Evolutionary conservation across 1,139 yeast species (phyloP), one percentile per base, ranked within the genome.

Genomic region (Suhomyces chickasaworum): DNA sequence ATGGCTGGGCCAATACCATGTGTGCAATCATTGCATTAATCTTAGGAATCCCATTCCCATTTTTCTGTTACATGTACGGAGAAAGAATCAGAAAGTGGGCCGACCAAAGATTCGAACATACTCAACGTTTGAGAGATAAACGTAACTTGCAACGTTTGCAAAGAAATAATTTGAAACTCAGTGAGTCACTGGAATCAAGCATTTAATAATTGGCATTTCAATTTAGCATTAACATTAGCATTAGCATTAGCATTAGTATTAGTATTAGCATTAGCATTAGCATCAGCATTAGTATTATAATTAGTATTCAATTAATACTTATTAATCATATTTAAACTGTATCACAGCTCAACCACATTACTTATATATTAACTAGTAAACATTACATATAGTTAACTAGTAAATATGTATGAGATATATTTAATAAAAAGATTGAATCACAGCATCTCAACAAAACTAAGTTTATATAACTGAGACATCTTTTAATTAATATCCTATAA

Each of bases 1-100:
- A 73, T 51, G 78, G 78, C 6, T 73, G 78, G 78, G 78, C 72
- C 10, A 73, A 73, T 52, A 71, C 78, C 27, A 58, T 73, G 67
- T 71, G 75, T 61, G 79, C 69, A 2, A 57, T 71, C 38, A 63
- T 74, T 42, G 75, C 73, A 1, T 50, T 73, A 5, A 45, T 65
- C 5, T 61, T 73, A 47, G 79, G 78, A 1, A 63, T 73, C 16
- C 78, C 78, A 13, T 74, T 74, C 58, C 78, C 78, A 1, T 58
- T 72, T n/a, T 57, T 71, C 39, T 71, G 77, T 50, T 69, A 65
- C 51, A 57, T 64, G 39, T 66, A 71, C 42, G 78, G 78, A 4
- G 78, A 73, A 52, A 56, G 63, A 41, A 56, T 73, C 37, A 62
- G 78, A 51, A 52, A 53, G 4, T 66, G 67, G 66, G 74, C 73